Evolutionary conservation across 1,284 basidiomycete species (phyloP).

Genomic region (Golubevia sp.): DNA sequence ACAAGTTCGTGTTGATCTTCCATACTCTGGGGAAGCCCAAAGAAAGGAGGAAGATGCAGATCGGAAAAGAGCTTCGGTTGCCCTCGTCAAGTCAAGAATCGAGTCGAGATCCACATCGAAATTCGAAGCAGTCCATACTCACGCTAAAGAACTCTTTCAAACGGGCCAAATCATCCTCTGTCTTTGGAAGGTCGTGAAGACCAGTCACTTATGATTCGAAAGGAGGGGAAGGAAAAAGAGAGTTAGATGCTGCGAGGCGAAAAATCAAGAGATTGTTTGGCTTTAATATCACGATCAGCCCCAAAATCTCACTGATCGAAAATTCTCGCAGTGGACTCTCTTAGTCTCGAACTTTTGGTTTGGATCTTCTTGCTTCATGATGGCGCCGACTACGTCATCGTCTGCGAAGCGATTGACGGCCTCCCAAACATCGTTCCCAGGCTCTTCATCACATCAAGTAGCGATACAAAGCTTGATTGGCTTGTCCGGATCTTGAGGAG

Average conservation of each 20-base stretch:
- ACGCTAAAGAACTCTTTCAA: neutral
- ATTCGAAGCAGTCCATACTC: neutral
- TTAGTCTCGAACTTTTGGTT: neutral
- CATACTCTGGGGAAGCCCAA: neutral
- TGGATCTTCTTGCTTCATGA: neutral
- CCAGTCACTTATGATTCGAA: neutral
- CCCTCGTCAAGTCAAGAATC: no score
- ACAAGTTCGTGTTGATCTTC: neutral
- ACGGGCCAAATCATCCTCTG: neutral
- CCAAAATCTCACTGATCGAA: no score
- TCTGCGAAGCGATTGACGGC: neutral
- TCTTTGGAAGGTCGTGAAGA: neutral
- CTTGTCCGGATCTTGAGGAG: neutral
- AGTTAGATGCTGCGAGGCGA: neutral
- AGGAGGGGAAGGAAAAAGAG: neutral
- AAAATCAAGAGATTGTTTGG: no score
- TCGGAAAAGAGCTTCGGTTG: no score
- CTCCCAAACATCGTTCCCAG: neutral
- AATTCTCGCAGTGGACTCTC: neutral
- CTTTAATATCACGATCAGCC: no score
- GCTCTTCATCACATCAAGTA: neutral
- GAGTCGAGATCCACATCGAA: no score
- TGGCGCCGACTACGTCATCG: neutral
- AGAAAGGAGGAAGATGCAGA: no score
- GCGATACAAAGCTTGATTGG: neutral